Evolutionary conservation across 208 protist species (phyloP).

Genomic region (Trypanosoma boissoni): DNA sequence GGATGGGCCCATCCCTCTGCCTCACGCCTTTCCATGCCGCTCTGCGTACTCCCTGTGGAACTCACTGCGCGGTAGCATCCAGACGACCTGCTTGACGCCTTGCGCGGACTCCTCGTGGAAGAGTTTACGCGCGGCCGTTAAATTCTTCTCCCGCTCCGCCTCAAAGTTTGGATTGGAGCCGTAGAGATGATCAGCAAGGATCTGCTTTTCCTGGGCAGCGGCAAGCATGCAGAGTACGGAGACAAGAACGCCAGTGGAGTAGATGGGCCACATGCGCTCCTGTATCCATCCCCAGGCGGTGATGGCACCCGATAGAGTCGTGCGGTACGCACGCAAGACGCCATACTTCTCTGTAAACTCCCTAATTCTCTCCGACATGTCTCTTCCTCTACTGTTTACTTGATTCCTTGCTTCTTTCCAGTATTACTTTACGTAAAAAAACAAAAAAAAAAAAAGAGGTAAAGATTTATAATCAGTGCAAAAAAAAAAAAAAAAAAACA

Average conservation of each 20-base stretch:
- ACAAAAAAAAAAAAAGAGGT: conserved; percentile 9
- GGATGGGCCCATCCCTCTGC: background rate
- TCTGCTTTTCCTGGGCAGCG: conserved; percentile 79
- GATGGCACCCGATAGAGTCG: conserved; percentile 24
- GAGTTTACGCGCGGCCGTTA: conserved; percentile 32
- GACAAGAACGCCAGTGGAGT: conserved; percentile 65
- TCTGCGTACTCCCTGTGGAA: conserved; percentile 69
- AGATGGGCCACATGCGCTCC: conserved; percentile 79
- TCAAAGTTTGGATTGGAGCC: conserved; percentile 26
- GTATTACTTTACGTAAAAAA: conserved; percentile 4
- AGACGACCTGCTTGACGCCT: conserved; percentile 82
- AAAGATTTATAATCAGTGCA: background rate
- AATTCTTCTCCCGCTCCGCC: conserved; percentile 30
- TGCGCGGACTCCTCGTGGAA: conserved; percentile 82
- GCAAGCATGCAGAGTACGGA: conserved; percentile 77
- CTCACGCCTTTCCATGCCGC: conserved; percentile 31
- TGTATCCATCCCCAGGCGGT: conserved; percentile 47
- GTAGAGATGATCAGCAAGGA: conserved; percentile 80
- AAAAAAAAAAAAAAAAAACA: conserved; percentile 1
- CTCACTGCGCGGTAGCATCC: conserved; percentile 51
- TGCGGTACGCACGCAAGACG: conserved; percentile 31
- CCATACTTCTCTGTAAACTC: conserved; percentile 44
- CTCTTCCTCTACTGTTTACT: conserved; percentile 8
- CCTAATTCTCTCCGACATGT: conserved; percentile 11
- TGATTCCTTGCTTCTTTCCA: no score